phyloP scores from a whole-genome alignment of 1,284 basidiomycete species.

The Cryptococcus sp. region DNA sequence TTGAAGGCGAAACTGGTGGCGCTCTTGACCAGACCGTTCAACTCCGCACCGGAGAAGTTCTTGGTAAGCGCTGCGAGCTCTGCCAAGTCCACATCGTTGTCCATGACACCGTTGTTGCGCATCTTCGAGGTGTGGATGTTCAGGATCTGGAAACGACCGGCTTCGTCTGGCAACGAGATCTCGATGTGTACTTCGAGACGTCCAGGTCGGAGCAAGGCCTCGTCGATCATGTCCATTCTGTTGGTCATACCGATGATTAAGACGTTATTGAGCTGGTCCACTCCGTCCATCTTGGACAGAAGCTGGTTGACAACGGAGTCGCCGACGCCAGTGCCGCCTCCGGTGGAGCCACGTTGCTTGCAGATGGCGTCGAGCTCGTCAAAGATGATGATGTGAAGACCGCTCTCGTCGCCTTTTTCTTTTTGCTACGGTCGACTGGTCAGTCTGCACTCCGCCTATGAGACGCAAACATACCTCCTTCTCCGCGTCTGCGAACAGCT shows the following conservation, averaged over 20 bases:
- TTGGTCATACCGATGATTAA: conserved; percentile 99
- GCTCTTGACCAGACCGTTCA: conserved; percentile 93
- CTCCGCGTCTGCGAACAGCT: conserved; percentile 96
- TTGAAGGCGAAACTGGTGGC: conserved; percentile 98
- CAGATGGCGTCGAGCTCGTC: conserved; percentile 99
- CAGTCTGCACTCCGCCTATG: conserved; percentile 3
- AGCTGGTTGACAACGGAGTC: conserved; percentile 99
- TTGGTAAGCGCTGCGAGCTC: conserved; percentile 88
- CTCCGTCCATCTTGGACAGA: conserved; percentile 99
- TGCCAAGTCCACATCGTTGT: conserved; percentile 75
- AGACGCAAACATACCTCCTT: conserved; percentile 68
- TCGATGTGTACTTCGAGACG: conserved; percentile 99
- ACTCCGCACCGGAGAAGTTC: conserved; percentile 98
- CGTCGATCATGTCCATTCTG: conserved; percentile 98
- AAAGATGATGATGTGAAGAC: conserved; percentile 98
- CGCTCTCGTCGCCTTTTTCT: conserved; percentile 97
- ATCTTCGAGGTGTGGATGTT: conserved; percentile 96
- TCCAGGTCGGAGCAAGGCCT: conserved; percentile 93
- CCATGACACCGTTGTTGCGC: conserved; percentile 90
- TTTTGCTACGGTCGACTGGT: conserved; percentile 68
- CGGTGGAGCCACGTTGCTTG: conserved; percentile 89
- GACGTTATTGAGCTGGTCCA: conserved; percentile 98
- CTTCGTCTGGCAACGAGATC: conserved; percentile 93
- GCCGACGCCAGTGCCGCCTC: conserved; percentile 92
- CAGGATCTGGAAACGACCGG: conserved; percentile 90